Conservation (phyloP, 257 asterid genomes). For the Solanum peruvianum region DNA sequence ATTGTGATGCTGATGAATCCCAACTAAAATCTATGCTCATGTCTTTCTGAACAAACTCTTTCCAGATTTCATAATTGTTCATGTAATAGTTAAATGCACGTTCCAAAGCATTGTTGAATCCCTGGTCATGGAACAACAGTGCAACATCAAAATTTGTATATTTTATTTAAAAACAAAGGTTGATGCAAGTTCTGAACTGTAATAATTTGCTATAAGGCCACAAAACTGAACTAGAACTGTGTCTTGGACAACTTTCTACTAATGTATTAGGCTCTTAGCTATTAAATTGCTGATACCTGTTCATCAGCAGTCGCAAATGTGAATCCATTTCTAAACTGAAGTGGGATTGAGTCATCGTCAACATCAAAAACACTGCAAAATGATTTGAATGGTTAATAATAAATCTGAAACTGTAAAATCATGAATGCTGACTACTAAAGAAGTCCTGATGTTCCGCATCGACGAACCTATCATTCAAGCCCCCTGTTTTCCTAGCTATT, state of each 20-base stretch:
- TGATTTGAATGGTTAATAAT: slow-evolving; percentile 1
- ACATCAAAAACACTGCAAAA: slow-evolving; percentile 80
- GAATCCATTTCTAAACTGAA: slow-evolving; percentile 77
- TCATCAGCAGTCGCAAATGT: slow-evolving; percentile 75
- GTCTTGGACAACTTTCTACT: background rate
- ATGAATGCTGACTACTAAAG: background rate
- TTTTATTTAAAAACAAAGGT: background rate
- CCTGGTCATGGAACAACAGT: slow-evolving; percentile 28
- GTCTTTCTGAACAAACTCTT: slow-evolving; percentile 57
- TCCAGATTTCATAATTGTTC: slow-evolving; percentile 50
- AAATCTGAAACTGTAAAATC: background rate
- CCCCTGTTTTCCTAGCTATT: slow-evolving; percentile 87
- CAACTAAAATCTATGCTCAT: slow-evolving; percentile 92
- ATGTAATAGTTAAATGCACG: slow-evolving; percentile 62
- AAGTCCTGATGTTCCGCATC: background rate
- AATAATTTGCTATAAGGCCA: background rate
- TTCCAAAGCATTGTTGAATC: slow-evolving; percentile 48
- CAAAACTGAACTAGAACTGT: background rate
- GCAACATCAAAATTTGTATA: background rate
- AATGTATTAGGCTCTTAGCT: background rate
- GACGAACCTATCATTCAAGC: slow-evolving; percentile 81
- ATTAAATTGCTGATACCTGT: slow-evolving; percentile 30
- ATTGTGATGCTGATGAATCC: slow-evolving; percentile 69
- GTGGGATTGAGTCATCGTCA: slow-evolving; percentile 66
- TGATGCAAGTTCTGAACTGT: background rate